Conservation (phyloP, 2,329 filamentous ascomycete genomes). For the Nothophaeocryptopus gaeumannii region DNA sequence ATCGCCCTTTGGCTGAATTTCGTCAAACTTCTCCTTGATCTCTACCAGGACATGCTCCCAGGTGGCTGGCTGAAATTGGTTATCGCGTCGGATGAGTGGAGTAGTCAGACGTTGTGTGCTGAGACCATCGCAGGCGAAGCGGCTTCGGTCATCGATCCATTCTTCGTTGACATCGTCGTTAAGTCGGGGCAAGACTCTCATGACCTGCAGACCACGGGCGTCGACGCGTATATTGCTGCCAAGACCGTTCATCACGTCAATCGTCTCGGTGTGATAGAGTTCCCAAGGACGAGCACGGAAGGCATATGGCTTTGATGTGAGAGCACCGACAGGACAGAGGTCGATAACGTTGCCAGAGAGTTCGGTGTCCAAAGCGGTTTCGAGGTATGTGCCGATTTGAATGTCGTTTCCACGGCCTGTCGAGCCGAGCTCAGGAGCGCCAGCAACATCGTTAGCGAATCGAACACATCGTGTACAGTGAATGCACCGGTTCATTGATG, state of each 20-base stretch:
- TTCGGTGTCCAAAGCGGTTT: constrained; percentile 89
- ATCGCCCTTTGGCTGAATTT: constrained; percentile 77
- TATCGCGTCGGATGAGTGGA: constrained; percentile 80
- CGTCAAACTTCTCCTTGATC: constrained; percentile 75
- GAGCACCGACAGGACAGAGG: constrained; percentile 92
- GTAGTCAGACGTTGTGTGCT: constrained; percentile 95
- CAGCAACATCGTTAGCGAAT: constrained; percentile 96
- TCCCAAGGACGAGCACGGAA: constrained; percentile 98
- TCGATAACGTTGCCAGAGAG: constrained; percentile 97
- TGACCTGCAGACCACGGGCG: constrained; percentile 88
- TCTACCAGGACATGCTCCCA: constrained; percentile 96
- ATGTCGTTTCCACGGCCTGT: constrained; percentile 94
- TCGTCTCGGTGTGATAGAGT: constrained; percentile 89
- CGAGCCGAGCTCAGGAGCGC: constrained; percentile 91
- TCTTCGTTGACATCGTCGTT: constrained; percentile 99
- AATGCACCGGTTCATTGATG: constrained; percentile 99
- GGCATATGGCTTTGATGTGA: constrained; percentile 95
- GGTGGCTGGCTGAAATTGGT: constrained; percentile 85
- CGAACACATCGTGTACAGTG: constrained; percentile 98
- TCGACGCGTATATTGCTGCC: constrained; percentile 95
- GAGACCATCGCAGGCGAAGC: constrained; percentile 93
- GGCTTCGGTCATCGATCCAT: constrained; percentile 98
- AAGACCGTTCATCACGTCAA: constrained; percentile 88
- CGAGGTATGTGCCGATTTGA: constrained; percentile 96
- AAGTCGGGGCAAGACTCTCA: constrained; percentile 86